Conservation (phyloP, 2,329 filamentous ascomycete genomes). For the Alternaria atra region DNA sequence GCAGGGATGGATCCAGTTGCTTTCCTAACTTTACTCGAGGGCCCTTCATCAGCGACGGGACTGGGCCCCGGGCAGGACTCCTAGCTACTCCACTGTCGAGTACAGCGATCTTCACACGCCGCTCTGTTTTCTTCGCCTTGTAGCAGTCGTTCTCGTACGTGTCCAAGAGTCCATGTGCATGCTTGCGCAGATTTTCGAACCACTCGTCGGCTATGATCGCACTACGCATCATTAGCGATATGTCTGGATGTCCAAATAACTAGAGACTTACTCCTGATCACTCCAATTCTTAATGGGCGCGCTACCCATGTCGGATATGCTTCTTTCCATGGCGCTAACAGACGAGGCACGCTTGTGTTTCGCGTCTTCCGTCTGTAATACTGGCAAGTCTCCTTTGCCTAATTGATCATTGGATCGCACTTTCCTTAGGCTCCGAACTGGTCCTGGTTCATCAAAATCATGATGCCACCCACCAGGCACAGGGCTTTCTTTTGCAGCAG, state of each 20-base stretch:
- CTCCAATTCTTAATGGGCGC: neutral
- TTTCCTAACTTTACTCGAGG: neutral
- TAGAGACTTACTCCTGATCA: neutral
- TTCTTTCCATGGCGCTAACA: neutral
- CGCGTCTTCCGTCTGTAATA: neutral
- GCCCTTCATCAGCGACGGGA: neutral
- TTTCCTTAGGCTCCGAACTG: neutral
- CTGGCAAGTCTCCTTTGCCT: neutral
- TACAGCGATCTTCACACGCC: neutral
- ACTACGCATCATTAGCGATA: neutral
- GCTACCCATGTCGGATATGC: neutral
- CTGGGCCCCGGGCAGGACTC: neutral
- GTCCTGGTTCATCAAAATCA: neutral
- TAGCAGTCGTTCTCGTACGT: neutral
- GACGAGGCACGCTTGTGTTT: neutral
- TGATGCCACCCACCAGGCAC: neutral
- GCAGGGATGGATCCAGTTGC: neutral
- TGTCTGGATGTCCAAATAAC: accelerated
- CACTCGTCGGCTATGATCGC: neutral
- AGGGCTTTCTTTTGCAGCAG: neutral
- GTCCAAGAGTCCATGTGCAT: neutral
- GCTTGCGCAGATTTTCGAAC: neutral
- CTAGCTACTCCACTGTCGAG: neutral
- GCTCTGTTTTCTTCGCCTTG: neutral
- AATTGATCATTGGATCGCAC: neutral